Base-by-base conservation (phyloP, 805 yeast genomes). In the Babjeviella inositovora region DNA sequence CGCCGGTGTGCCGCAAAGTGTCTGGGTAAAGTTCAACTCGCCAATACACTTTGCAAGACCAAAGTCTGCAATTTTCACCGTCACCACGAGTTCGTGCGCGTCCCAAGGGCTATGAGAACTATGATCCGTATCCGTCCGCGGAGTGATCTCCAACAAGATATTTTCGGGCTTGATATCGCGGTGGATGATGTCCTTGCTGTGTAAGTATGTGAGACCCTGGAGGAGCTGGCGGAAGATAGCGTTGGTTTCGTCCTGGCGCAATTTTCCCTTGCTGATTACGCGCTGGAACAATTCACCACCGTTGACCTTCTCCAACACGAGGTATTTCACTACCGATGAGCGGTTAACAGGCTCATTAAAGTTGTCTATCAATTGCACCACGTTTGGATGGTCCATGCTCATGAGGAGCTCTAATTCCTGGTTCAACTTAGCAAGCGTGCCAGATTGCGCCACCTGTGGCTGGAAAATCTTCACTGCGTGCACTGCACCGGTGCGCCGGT, bases 1-100 rank as follows among this genome's bases (percentile, higher is more conserved):
- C 0, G 87, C 82, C 1, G 92, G 92, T 0, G 92, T 79, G 2
- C 92, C 92, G 47, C 92, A 79, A 19, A 79, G 45, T 0, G 92
- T 79, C 34, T 70, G 70, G 7, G 92, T 75, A 39, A 75, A 75
- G 29, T 70, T 65, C 31, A 68, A 47, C 34, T 74, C 82, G 5
- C 87, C 87, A 20, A 77, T 62, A 32, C 65, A 64, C 39, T 67
- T 67, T 4, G 74, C 74, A 19, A 67, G 43, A 1, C 95, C 95
- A 46, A 79, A 79, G 46, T 79, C 92, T 1, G 87, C 90, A 23
- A 79, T 74, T 38, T 79, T 79, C 7, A 79, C 82, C 28, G 49
- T 48, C 6, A 77, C 62, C 29, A 70, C 70, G 13, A 60, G 44
- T 45, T 76, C 85, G 26, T 63, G 50, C 1, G 50, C 44, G 35